Evolutionary conservation across 495 filamentous ascomycete genomes (phyloP), one percentile per base, ranked within the genome.

Genomic region (Trichoderma virens): DNA sequence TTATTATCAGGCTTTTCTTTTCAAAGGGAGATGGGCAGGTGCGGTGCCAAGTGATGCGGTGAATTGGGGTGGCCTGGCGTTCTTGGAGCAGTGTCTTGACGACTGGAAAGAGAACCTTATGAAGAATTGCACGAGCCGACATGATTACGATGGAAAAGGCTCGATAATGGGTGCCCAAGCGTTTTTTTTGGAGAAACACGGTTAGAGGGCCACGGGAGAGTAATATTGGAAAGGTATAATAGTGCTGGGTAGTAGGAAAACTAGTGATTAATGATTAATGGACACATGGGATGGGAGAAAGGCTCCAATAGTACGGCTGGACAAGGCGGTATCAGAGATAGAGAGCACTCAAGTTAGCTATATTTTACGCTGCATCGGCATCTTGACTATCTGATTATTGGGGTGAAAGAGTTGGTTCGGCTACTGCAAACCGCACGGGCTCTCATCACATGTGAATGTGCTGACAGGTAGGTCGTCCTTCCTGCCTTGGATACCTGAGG

Each of bases 201-300:
- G 51, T 13, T 56, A 56, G 51, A 16, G 51, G 51, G 3, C 51
- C 1, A 16, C 3, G 14, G 25, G 51, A 30, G 9, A 11, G 20
- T 47, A 56, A 28, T 56, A 30, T 56, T 56, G 25, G 51, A 30
- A 56, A 56, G 25, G 51, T 3, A 16, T 18, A 20, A 14, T 56
- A 28, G 23, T 28, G 51, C 51, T 56, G 51, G 51, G 51, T 56
- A 27, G 27, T 27, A 56, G 51, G 51, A 56, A 28, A 56, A 56
- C 27, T 56, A 56, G 51, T 56, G 51, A 56, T 56, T 56, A 56
- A 56, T 56, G 51, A 56, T 56, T 56, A 56, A 56, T 56, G 51
- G 51, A 56, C 7, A 56, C 25, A 56, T 18, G 51, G 23, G 43
- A 56, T 56, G 51, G 51, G 51, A 18, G 25, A 47, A 20, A n/a